Evolutionary conservation across 139 green algal species (phyloP).

Genomic region (Chlamydomonas asymmetrica): DNA sequence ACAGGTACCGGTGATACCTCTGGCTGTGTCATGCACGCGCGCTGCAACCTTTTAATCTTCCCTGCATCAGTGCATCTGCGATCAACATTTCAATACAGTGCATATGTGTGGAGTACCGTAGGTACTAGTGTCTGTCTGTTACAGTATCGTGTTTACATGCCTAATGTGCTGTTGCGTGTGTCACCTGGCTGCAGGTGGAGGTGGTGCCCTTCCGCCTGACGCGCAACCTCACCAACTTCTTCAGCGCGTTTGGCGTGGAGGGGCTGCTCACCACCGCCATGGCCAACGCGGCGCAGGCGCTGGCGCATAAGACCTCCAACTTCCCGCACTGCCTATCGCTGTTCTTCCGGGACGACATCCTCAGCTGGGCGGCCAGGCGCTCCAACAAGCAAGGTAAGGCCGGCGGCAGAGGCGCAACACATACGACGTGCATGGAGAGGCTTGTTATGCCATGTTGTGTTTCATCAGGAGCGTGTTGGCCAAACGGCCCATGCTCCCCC

Average conservation of each 20-base stretch:
- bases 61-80: too few species aligned
- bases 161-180: not conserved
- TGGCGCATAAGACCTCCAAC: constrained; percentile 41
- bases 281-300: constrained; percentile 62
- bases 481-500: too few species aligned
- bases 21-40: too few species aligned
- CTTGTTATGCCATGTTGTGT: too few species aligned
- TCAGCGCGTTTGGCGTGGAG: constrained; percentile 94
- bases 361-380: constrained; percentile 26
- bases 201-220: constrained; percentile 96
- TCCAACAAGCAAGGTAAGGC: constrained; percentile 29
- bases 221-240: constrained; percentile 93
- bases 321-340: constrained; percentile 71
- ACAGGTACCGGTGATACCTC: too few species aligned
- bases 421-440: too few species aligned
- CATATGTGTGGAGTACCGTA: too few species aligned
- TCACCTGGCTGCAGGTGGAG: constrained; percentile 59
- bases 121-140: too few species aligned
- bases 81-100: too few species aligned
- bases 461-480: too few species aligned
- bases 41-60: too few species aligned
- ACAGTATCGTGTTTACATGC: too few species aligned
- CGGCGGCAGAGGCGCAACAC: not conserved
- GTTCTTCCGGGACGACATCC: constrained; percentile 75
- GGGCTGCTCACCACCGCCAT: constrained; percentile 71